These are phyloP conservation scores for Coemansia sp. DNA, from an alignment of 192 early-diverging fungal species.

Conservation along the genomic window DNA sequence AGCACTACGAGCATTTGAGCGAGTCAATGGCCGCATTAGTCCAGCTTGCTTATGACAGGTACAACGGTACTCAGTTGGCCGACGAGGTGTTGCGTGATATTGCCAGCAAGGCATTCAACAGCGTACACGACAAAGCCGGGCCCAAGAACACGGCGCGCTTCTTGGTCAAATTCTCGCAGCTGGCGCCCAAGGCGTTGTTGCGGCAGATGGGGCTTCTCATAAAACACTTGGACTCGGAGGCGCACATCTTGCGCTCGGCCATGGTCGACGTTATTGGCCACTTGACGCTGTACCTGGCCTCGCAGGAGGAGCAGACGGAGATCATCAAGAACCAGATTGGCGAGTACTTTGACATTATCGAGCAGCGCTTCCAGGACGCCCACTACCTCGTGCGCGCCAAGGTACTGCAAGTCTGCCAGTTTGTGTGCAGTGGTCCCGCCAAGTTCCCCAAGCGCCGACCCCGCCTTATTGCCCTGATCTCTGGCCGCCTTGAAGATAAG, in stretches of 20 bases:
- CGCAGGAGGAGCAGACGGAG: slow-evolving; percentile 68
- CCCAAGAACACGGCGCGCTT: slow-evolving; percentile 87
- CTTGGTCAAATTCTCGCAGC: slow-evolving; percentile 77
- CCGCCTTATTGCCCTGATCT: slow-evolving; percentile 65
- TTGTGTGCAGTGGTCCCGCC: slow-evolving; percentile 72
- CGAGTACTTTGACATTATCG: slow-evolving; percentile 87
- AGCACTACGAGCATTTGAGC: slow-evolving; percentile 81
- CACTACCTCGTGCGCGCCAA: slow-evolving; percentile 84
- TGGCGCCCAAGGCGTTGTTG: slow-evolving; percentile 77
- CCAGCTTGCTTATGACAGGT: slow-evolving; percentile 58
- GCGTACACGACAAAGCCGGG: slow-evolving; percentile 68
- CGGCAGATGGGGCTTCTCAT: slow-evolving; percentile 89
- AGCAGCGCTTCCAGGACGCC: slow-evolving; percentile 91
- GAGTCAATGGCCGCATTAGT: slow-evolving; percentile 83
- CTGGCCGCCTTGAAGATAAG: slow-evolving; percentile 88
- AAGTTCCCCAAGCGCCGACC: slow-evolving; percentile 79
- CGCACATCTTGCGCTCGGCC: slow-evolving; percentile 80
- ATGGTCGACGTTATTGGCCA: slow-evolving; percentile 90
- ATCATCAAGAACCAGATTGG: slow-evolving; percentile 71
- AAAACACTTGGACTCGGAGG: slow-evolving; percentile 86
- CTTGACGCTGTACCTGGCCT: slow-evolving; percentile 74
- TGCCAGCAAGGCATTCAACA: slow-evolving; percentile 60
- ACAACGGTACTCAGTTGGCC: slow-evolving; percentile 65
- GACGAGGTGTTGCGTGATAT: slow-evolving; percentile 75
- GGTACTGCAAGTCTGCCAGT: slow-evolving; percentile 80